Conservation (phyloP, 805 yeast species). For the Nakazawaea wickerhamii region DNA sequence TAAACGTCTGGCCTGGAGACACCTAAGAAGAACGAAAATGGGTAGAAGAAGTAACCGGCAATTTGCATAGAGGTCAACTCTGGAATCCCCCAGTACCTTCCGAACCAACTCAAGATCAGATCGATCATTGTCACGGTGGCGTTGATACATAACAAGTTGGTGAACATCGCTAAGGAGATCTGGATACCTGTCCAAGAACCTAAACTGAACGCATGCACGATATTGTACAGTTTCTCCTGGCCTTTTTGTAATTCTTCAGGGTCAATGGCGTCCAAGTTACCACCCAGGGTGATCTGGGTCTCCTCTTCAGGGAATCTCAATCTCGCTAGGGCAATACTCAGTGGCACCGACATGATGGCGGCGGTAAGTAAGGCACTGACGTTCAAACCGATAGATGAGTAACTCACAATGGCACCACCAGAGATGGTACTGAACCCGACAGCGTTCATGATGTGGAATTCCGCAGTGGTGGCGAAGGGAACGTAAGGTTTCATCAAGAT, state of each 20-base stretch:
- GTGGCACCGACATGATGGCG: constrained; percentile 67
- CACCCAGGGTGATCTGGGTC: constrained; percentile 44
- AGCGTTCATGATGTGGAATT: constrained; percentile 56
- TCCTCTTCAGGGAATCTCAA: constrained; percentile 57
- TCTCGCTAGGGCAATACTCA: constrained; percentile 56
- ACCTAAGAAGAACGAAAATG: constrained; percentile 38
- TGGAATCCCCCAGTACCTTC: constrained; percentile 37
- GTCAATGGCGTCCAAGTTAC: constrained; percentile 39
- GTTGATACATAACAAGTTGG: constrained; percentile 39
- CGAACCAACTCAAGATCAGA: constrained; percentile 39
- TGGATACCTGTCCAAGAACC: constrained; percentile 39
- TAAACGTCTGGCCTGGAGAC: constrained; percentile 34
- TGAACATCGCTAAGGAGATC: constrained; percentile 38
- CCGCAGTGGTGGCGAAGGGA: constrained; percentile 55
- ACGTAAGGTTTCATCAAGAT: constrained; percentile 53
- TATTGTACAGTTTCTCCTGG: constrained; percentile 37
- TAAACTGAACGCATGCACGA: constrained; percentile 51
- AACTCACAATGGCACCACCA: constrained; percentile 58
- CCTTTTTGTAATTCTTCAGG: constrained; percentile 28
- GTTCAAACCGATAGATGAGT: constrained; percentile 56
- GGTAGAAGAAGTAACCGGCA: constrained; percentile 34
- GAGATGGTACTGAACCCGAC: constrained; percentile 63
- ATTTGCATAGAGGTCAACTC: constrained; percentile 36
- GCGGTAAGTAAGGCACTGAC: constrained; percentile 58
- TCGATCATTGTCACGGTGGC: constrained; percentile 35